Base-by-base conservation (phyloP, 2,329 filamentous ascomycete species). In the Podosphaera aphanis region DNA sequence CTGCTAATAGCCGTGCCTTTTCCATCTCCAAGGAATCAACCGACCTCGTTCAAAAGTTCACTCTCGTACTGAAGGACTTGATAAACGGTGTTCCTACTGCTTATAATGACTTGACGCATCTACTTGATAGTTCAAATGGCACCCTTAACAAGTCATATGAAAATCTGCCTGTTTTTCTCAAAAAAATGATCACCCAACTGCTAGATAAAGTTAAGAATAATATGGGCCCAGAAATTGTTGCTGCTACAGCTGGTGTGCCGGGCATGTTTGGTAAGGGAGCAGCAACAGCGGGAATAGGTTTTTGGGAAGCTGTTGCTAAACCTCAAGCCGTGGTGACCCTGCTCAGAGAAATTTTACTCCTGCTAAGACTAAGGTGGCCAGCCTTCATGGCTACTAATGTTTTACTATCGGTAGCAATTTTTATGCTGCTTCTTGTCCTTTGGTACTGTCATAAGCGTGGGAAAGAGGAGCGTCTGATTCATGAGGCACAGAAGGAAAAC, bases 371-470 rank as follows among this genome's bases (percentile, higher is more conserved):
- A 49, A 69, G 88, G 40, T 95, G 92, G 71, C 90, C 90, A 0
- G 85, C 85, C 0, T 79, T 94, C 50, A 73, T 93, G 49, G 86
- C 86, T 11, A 86, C 88, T 46, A 95, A 93, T 61, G 77, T 93
- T 16, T 68, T 95, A 15, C 83, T 92, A 76, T 90, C 83, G 51
- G 66, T 95, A 52, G 85, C 83, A 0, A 65, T 95, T 1, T 93
- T 92, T 57, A 83, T 95, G 46, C 70, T 95, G 15, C 71, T 98
- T 47, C 90, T 93, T 59, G 83, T 93, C 39, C 77, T 95, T 55
- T 98, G 88, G 86, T 98, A 95, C 64, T 95, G 86, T 64, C 80
- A 95, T 63, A 95, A 95, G 66, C 81, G 90, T 46, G 90, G 90
- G 35, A 76, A 76, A 39, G 88, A 98, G 64, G 77, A 77, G 5